Evolutionary conservation across 352 stramenopile genomes (phyloP), one percentile per base, ranked within the genome.

Genomic region (Pythium plurisporium): DNA sequence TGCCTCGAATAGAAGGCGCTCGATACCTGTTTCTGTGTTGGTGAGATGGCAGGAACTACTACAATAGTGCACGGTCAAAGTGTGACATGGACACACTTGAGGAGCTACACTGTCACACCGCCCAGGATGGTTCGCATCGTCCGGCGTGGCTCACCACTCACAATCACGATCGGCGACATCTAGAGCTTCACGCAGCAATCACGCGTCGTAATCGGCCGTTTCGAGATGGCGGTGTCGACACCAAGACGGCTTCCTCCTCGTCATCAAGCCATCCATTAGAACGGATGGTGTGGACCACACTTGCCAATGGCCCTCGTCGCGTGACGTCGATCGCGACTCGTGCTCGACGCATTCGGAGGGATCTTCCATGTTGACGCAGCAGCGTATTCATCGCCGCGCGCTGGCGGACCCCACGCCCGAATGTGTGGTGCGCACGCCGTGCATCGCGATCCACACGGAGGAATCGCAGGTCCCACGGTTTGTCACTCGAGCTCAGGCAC

Each of bases 401-500:
- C n/a, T n/a, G n/a, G n/a, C n/a, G n/a, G n/a, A n/a, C n/a, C n/a
- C n/a, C n/a, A n/a, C n/a, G n/a, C n/a, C n/a, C n/a, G n/a, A n/a
- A n/a, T n/a, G n/a, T n/a, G n/a, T 22, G 15, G 31, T 62, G 19
- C 7, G 36, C 22, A 30, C 52, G 44, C 61, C 54, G 7, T 65
- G 58, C 31, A 60, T 70, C 6, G 64, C 58, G 9, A 44, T 75
- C 49, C 67, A 75, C 57, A 55, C 55, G 0, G 67, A 72, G 45
- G 64, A 60, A 1, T 64, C 67, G 19, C 67, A 75, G 46, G 46
- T 72, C 12, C 37, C 61, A 47, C 63, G 64, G 25, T 74, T 75
- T 27, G 43, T 59, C 4, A 45, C 43, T 3, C 63, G 61, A 10
- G 41, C 23, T 11, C 17, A 29, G 26, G 7, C 34, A 8, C 42